Conservation (phyloP, 176 grass and related monocot genomes). For the Elymus sibiricus region DNA sequence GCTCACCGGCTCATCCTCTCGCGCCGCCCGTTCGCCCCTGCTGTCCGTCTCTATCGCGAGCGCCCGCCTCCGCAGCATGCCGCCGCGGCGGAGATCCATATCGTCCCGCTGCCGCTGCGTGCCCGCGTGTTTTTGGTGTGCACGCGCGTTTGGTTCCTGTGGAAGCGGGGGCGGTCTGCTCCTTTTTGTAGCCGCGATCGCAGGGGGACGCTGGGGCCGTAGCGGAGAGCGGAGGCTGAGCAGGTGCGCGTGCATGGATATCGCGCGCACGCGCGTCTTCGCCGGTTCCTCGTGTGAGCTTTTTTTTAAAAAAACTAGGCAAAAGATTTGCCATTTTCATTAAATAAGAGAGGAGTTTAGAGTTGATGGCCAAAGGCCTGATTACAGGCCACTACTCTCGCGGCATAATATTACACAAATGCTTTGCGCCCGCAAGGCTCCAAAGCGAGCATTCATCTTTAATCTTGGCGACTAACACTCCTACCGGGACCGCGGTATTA, state of each 20-base stretch:
- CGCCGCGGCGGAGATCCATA: background rate
- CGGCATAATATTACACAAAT: no score
- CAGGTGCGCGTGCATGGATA: background rate
- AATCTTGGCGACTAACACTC: no score
- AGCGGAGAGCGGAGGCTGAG: background rate
- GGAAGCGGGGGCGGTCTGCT: background rate
- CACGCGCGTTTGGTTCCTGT: background rate
- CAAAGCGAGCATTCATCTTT: no score
- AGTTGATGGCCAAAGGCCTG: no score
- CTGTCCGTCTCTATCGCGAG: background rate
- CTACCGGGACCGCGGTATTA: no score
- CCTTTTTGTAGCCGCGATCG: background rate
- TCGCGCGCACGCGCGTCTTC: background rate
- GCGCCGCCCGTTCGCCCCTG: background rate
- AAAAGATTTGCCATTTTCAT: no score
- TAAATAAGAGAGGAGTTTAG: no score
- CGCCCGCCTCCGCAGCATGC: slow-evolving; percentile 9
- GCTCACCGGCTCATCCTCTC: slow-evolving; percentile 57
- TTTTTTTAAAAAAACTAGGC: no score
- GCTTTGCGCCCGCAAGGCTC: no score
- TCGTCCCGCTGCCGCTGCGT: background rate
- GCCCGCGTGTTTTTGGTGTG: no score
- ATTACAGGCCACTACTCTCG: no score
- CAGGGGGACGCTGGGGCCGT: background rate
- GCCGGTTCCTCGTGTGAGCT: background rate